Base-by-base conservation (phyloP, 2,329 filamentous ascomycete genomes). In the Neobulgaria alba region DNA sequence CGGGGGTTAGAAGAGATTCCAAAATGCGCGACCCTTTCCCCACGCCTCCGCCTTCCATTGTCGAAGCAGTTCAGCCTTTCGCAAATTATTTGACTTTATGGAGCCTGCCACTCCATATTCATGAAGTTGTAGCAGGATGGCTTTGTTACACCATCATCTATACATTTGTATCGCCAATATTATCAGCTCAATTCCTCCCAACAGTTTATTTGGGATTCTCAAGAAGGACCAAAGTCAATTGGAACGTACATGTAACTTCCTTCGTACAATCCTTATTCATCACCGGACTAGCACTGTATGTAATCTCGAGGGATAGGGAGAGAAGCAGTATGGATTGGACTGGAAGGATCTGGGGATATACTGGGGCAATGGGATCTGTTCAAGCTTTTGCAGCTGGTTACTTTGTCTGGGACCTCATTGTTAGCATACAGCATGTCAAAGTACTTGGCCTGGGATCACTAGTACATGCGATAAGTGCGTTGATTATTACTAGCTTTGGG, bases 401-500 rank as follows among this genome's bases (percentile, higher is more conserved):
- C 61, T 90, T 90, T 56, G 60, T 89, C 40, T 90, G 83, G 82
- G 85, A 90, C 57, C 61, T 89, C 32, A 63, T 77, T 45, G 71
- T 86, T 48, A 87, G 82, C 33, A 63, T 74, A 46, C 61, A 71
- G 54, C 72, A 86, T 55, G 55, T 87, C 16, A 67, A 76, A 40
- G 73, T 86, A 33, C 88, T 89, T 31, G 47, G 46, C 1, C 21
- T 15, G 1, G 48, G 45, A 10, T 48, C 86, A 59, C 66, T 89
- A 41, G 80, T 81, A 38, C 85, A 89, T 59, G 85, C 83, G 34
- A 61, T 83, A 33, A 77, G 75, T 49, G 85, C 85, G 5, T 63
- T 88, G 23, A n/a, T n/a, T 29, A 29, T 29, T n/a, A 89, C 83
- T 57, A 72, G 70, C 1, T 68, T 88, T 52, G 85, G 85, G 44